Percentiles rank a stretch among this genome's conserved stretches.
These are phyloP conservation scores for Tulasnella sp. DNA, from an alignment of 768 basidiomycete genomes.

Conservation along the genomic window DNA sequence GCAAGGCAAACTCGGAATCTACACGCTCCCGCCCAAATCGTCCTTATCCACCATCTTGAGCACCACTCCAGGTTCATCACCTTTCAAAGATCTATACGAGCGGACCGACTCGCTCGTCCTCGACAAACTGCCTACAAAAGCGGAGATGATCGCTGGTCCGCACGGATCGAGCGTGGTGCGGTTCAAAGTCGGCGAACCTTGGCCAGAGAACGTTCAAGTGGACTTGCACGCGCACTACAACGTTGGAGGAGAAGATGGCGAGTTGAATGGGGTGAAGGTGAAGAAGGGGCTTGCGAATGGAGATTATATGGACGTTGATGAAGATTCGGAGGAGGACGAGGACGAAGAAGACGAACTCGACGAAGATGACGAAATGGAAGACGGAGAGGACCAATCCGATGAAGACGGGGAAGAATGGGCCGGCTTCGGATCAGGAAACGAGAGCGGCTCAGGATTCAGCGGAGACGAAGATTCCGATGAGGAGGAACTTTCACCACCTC, in stretches of 20 bases:
- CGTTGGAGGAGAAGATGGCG: conserved; percentile 42
- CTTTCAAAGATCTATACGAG: conserved; percentile 41
- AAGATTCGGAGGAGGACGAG: conserved; percentile 42
- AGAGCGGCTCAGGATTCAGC: conserved; percentile 34
- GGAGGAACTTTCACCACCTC: conserved; percentile 38
- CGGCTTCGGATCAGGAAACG: conserved; percentile 32
- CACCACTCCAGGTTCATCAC: conserved; percentile 31
- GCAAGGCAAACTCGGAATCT: conserved; percentile 66
- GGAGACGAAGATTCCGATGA: conserved; percentile 38
- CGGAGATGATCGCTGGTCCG: conserved; percentile 59
- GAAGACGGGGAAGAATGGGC: conserved; percentile 30
- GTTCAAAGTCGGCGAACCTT: conserved; percentile 41
- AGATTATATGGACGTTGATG: conserved; percentile 39
- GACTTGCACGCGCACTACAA: conserved; percentile 39
- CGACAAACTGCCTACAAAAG: conserved; percentile 49
- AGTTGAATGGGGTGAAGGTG: conserved; percentile 44
- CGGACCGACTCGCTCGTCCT: conserved; percentile 53
- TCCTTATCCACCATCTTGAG: conserved; percentile 23
- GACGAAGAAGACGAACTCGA: conserved; percentile 45
- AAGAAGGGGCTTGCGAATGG: conserved; percentile 38
- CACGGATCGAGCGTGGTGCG: conserved; percentile 53
- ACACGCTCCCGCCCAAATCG: conserved; percentile 51
- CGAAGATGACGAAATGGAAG: conserved; percentile 36
- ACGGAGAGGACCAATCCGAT: neutral
- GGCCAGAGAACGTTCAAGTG: conserved; percentile 43